Base-by-base conservation (phyloP, 176 grass and related monocot genomes). In the Thinopyrum elongatum region DNA sequence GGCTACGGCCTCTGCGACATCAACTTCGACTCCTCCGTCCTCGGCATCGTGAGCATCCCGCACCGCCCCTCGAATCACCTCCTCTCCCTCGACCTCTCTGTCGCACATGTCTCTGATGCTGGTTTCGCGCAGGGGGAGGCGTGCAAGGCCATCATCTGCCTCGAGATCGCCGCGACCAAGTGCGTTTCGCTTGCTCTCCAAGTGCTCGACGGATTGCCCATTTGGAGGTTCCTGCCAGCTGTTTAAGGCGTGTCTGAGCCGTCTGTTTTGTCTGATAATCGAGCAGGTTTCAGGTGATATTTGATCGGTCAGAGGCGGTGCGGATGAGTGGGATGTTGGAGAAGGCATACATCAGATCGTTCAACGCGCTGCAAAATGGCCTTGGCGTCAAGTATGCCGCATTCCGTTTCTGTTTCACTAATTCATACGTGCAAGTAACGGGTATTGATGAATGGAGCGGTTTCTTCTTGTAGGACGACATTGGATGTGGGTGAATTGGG, bases 251-350 rank as follows among this genome's bases (percentile, higher is more conserved):
- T 80, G 68, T 17, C 27, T 80, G 68, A 60, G 22, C 8, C 12
- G 11, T 59, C 21, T 75, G 3, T 14, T 27, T 60, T 33, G 2
- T 62, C 0, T 23, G 21, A 4, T 4, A 6, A 15, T 38, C 72
- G 60, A 42, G n/a, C 88, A 98, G 96, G 79, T 92, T 92, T 46
- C 86, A 95, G 82, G 90, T 94, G 74, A 85, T 94, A 53, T 98
- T 98, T 80, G 92, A 95, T 81, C 85, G 93, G 29, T 69, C 91
- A 67, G 88, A 78, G 84, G 93, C 93, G 7, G 91, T 98, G 63
- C 74, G 82, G 22, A 92, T 95, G 84, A 95, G 96, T 39, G 96
- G 96, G 59, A 98, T 98, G 96, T 95, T 93, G 2, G 96, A 95
- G 10, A 98, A 94, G 84, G 93, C 93, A 1, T 98, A 98, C 78